Conservation (phyloP, 1,284 basidiomycete genomes). For the Tylopilus sp. region DNA sequence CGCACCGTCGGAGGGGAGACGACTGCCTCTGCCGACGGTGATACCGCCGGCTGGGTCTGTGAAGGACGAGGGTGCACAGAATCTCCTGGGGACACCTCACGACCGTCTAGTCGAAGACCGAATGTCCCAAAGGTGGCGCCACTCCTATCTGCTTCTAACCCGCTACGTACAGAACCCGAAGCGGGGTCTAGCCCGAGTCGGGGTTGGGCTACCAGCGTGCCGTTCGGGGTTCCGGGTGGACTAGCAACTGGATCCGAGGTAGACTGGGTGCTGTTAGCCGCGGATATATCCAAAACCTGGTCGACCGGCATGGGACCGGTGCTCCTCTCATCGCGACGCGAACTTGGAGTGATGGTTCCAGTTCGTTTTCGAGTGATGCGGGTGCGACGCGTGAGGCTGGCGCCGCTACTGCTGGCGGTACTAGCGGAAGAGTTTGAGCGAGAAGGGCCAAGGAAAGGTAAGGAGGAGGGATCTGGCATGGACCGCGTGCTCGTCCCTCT, state of each 20-base stretch:
- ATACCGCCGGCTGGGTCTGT: constrained; percentile 11
- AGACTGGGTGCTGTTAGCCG: constrained; percentile 16
- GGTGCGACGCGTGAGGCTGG: constrained; percentile 33
- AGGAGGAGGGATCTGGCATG: constrained; percentile 32
- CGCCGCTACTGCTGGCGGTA: constrained; percentile 37
- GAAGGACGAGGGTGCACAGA: background rate
- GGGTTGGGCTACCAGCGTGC: constrained; percentile 9
- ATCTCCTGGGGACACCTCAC: constrained; percentile 9
- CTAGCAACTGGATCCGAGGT: constrained; percentile 5
- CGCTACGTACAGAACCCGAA: constrained; percentile 10
- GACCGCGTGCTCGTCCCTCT: constrained; percentile 23
- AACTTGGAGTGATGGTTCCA: constrained; percentile 22
- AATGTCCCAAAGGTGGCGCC: constrained; percentile 25
- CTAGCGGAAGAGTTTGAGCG: constrained; percentile 44
- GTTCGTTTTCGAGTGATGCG: constrained; percentile 34
- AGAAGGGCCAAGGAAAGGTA: constrained; percentile 29
- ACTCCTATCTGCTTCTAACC: constrained; percentile 25
- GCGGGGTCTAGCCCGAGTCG: constrained; percentile 12
- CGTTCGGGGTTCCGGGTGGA: constrained; percentile 10
- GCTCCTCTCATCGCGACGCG: constrained; percentile 20
- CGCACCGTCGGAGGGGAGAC: constrained; percentile 21
- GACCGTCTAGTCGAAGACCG: constrained; percentile 20
- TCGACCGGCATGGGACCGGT: constrained; percentile 12
- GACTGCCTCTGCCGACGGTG: constrained; percentile 11
- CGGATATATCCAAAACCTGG: constrained; percentile 30